Evolutionary conservation across 139 green algal genomes (phyloP).

Genomic region (Tetratostichococcus sp.): DNA sequence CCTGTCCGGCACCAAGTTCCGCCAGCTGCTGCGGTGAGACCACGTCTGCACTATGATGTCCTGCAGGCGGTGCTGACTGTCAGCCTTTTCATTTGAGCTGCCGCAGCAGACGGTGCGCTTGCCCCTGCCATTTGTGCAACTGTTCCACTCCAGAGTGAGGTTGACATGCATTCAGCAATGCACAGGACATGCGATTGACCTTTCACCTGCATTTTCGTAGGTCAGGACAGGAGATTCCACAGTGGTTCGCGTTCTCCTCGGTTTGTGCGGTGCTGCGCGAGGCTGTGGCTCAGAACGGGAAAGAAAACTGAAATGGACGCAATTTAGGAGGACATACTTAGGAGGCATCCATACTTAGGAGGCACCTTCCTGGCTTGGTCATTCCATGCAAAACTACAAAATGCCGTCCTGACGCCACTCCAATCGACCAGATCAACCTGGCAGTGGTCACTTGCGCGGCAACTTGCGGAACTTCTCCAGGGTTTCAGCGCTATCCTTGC

Average conservation of each 20-base stretch:
- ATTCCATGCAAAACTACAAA: no score
- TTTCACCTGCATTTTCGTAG: background rate
- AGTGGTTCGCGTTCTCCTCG: constrained; percentile 53
- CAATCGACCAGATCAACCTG: no score
- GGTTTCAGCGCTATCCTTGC: no score
- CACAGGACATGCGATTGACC: background rate
- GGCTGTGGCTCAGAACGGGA: background rate
- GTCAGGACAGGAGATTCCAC: constrained; percentile 81
- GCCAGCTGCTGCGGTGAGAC: constrained; percentile 85
- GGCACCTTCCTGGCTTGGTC: no score
- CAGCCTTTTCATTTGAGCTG: no score
- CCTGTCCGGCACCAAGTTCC: constrained; percentile 91
- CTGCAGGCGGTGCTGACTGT: background rate
- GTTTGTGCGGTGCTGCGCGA: constrained; percentile 69
- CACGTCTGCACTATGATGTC: no score
- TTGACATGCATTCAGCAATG: background rate
- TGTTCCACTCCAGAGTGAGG: background rate
- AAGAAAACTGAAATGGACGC: background rate
- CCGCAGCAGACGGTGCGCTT: no score
- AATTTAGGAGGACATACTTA: no score
- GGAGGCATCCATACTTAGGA: no score
- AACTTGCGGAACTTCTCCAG: no score
- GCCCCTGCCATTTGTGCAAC: background rate
- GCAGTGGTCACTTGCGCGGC: no score
- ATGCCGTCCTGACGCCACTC: no score